Conservation (phyloP, 1,139 yeast genomes). For the Geotrichum klebahnii region DNA sequence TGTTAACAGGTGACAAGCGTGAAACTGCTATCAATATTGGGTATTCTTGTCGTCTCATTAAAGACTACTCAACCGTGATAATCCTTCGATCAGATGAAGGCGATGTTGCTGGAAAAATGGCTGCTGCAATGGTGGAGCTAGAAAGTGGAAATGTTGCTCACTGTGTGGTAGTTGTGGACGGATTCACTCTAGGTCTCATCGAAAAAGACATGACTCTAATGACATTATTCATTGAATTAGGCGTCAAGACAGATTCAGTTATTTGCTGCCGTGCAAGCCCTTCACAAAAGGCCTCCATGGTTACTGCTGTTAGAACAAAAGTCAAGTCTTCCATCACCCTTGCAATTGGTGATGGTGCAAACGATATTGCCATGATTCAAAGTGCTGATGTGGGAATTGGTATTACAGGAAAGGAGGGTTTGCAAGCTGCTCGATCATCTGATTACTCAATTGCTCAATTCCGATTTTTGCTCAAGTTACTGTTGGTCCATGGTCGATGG, state of each 20-base stretch:
- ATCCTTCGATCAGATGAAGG: conserved; percentile 56
- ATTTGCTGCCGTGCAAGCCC: conserved; percentile 96
- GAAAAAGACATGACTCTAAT: conserved; percentile 71
- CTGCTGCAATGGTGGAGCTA: conserved; percentile 57
- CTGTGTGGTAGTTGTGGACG: conserved; percentile 90
- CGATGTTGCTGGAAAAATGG: conserved; percentile 47
- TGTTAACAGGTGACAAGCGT: conserved; percentile 95
- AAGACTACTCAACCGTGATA: conserved; percentile 85
- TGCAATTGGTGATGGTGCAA: conserved; percentile 98
- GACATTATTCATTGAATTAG: conserved; percentile 73
- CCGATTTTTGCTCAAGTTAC: conserved; percentile 70
- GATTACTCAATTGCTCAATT: conserved; percentile 96
- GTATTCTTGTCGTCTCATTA: conserved; percentile 83
- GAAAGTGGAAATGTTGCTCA: conserved; percentile 77
- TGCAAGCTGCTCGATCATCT: conserved; percentile 92
- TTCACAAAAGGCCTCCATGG: conserved; percentile 90
- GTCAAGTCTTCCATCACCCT: conserved; percentile 69
- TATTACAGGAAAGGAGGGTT: conserved; percentile 92
- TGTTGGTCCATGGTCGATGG: conserved; percentile 92
- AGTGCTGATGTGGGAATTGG: conserved; percentile 97
- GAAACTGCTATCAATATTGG: conserved; percentile 98
- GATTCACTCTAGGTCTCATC: conserved; percentile 67
- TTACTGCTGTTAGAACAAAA: conserved; percentile 62
- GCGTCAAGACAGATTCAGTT: conserved; percentile 83
- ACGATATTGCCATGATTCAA: conserved; percentile 97